Evolutionary conservation across 2,329 filamentous ascomycete species (phyloP).

Genomic region (Talaromyces sp.): DNA sequence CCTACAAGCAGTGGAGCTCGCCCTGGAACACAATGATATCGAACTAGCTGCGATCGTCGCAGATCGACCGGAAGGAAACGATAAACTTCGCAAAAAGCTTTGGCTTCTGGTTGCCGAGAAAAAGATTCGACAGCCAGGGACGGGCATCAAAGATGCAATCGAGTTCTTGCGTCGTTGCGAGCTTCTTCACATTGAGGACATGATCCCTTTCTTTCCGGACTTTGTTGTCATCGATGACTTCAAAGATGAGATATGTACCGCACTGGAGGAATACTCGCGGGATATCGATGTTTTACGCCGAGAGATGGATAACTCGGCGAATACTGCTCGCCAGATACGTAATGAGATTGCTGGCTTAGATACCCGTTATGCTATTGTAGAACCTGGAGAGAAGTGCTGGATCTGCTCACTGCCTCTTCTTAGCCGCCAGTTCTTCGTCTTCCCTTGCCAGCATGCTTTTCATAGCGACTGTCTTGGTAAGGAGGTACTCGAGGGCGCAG

Average conservation of each 20-base stretch:
- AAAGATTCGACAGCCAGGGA: conserved; percentile 78
- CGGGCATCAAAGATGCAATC: conserved; percentile 89
- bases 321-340: conserved; percentile 88
- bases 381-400: conserved; percentile 93
- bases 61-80: conserved; percentile 76
- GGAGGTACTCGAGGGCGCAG: conserved; percentile 80
- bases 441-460: conserved; percentile 97
- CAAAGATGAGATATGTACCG: conserved; percentile 95
- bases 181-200: conserved; percentile 88
- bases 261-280: conserved; percentile 88
- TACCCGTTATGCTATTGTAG: conserved; percentile 90
- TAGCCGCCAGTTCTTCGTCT: conserved; percentile 94
- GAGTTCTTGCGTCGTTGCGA: conserved; percentile 92
- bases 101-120: conserved; percentile 96
- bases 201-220: conserved; percentile 98
- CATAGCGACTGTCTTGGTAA: conserved; percentile 91
- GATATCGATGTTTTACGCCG: conserved; percentile 85
- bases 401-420: conserved; percentile 83
- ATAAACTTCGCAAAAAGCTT: conserved; percentile 82
- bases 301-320: conserved; percentile 94
- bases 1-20: conserved; percentile 87
- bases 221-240: conserved; percentile 99
- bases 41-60: conserved; percentile 89
- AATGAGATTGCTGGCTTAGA: conserved; percentile 84
- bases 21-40: conserved; percentile 84